Base-by-base conservation (phyloP, 2,329 filamentous ascomycete species). In the Harringtonia aguacate region DNA sequence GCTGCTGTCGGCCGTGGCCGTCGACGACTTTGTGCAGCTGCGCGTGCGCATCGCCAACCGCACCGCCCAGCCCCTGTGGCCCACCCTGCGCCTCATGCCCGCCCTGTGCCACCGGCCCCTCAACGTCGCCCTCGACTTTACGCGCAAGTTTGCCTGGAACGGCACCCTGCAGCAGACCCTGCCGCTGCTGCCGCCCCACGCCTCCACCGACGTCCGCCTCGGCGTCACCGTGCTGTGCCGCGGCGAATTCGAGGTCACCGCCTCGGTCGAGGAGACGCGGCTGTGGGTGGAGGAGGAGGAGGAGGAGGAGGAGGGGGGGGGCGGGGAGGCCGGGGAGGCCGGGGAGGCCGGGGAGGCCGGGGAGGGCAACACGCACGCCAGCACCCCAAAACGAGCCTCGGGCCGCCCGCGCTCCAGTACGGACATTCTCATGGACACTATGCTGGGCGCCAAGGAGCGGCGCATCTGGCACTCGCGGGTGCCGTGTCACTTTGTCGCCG, bases 131-230 rank as follows among this genome's bases (percentile, higher is more conserved):
- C 74, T 94, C 15, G 89, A 95, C 58, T 77, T 90, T 45, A 84
- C 84, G 35, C 81, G 86, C 56, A 86, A 87, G 50, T 73, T 95
- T 43, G 81, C 81, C 2, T 92, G 86, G 81, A 90, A 87, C 51
- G 89, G 89, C 2, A 80, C 84, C 27, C 63, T 95, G 46, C 89
- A 95, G 63, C 81, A 81, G 55, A 70, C 76, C 2, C 65, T 95
- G 0, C 79, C 83, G 0, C 57, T 75, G 8, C 58, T 95, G 2
- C 61, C 63, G 7, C 75, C 79, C 0, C 73, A 77, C 5, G 67
- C 73, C 36, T 74, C 63, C n/a, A 68, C 71, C 0, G 73, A 81
- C 48, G 68, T 85, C 20, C 69, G 72, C 2, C 62, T 94, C 4
- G 84, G 84, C 5, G 71, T 89, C 36, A 85, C 85, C 35, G 75